Evolutionary conservation across 192 early-diverging fungal species (phyloP), one percentile per base, ranked within the genome.

Genomic region (Coemansia sp.): DNA sequence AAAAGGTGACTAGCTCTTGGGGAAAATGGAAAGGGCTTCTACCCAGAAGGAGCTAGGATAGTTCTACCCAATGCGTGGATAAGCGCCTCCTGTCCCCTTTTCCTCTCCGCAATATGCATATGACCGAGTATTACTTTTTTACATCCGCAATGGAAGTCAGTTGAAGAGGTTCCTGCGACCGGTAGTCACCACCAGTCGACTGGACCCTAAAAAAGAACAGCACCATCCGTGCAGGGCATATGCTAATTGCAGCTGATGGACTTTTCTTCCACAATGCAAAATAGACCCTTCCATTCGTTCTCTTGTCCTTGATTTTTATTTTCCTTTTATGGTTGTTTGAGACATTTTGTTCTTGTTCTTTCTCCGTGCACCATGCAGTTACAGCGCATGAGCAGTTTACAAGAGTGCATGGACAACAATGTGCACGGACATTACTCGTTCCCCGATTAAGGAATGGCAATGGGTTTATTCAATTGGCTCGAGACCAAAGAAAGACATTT

Each of bases 311-410:
- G 29, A 32, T 32, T 32, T 32, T 32, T 32, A 2, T 32, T 32
- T 32, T 32, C 7, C 7, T 32, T 7, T 32, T 32, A 32, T 7
- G 7, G 29, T 7, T 32, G 29, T 7, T 32, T 7, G 29, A 7
- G 7, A 32, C 29, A 32, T 32, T n/a, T n/a, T n/a, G 7, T 32
- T 32, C 7, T 4, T 10, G 26, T 50, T 50, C 46, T 27, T 50
- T 50, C 26, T 29, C 46, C 46, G 46, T n/a, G 46, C 46, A 27
- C 46, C 46, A 26, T 50, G 46, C 46, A 50, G 46, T 50, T 50
- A 26, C 46, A 27, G 22, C 22, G n/a, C 22, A 50, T 26, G 29
- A 32, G 26, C 46, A 27, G 46, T 14, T 8, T 24, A 50, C 27
- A 14, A 24, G 46, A 11, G 46, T 50, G 2, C 15, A 27, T 14